These are phyloP conservation scores for Solanum habrochaites DNA, from an alignment of 257 asterid genomes.

Conservation along the genomic window DNA sequence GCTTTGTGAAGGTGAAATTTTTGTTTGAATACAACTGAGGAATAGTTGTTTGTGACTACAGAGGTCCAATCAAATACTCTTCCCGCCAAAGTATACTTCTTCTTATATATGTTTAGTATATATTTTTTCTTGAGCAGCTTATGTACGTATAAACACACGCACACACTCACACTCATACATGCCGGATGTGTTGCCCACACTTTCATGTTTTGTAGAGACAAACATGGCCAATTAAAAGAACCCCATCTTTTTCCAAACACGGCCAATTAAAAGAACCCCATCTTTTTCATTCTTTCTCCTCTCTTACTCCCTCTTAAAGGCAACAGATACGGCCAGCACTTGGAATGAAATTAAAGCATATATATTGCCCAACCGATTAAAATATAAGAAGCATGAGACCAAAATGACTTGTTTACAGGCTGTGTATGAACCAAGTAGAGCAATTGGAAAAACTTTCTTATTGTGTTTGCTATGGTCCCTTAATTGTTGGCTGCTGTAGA, in stretches of 20 bases:
- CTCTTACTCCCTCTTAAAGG: not conserved
- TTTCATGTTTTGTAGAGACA: not conserved
- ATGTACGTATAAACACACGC: not conserved
- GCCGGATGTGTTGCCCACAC: not conserved
- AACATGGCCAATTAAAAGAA: not conserved
- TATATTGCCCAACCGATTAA: not conserved
- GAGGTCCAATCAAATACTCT: not conserved
- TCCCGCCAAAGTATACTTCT: not conserved
- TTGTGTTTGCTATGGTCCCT: not conserved
- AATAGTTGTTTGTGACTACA: not conserved
- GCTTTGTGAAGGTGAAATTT: not conserved
- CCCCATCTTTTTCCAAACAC: not conserved
- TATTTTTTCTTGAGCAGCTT: not conserved
- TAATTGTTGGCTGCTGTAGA: not conserved
- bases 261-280: not conserved
- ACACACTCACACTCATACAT: not conserved
- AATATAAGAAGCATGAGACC: not conserved
- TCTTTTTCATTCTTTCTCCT: not conserved
- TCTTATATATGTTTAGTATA: not conserved
- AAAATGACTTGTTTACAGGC: not conserved
- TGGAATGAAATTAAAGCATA: not conserved
- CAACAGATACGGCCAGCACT: not conserved
- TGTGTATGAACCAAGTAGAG: not conserved
- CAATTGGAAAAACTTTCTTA: not conserved
- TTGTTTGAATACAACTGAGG: not conserved